Conservation (phyloP, 2,329 filamentous ascomycete species). For the Cercospora zeina region DNA sequence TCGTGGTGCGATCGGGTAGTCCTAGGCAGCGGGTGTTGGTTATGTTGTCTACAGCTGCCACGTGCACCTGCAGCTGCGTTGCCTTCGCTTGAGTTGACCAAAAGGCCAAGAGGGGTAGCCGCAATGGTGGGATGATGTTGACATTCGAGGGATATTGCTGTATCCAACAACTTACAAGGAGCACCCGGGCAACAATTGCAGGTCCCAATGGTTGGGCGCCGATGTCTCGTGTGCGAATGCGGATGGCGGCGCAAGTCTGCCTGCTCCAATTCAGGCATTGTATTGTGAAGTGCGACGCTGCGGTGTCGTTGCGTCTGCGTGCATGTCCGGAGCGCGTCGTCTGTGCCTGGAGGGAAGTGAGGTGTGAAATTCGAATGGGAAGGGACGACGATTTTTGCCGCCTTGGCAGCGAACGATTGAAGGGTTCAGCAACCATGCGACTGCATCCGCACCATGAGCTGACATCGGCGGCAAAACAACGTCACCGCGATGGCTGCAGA, state of each 20-base stretch:
- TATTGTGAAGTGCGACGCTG: too few species aligned
- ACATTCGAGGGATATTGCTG: neutral
- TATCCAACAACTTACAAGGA: neutral
- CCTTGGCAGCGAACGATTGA: neutral
- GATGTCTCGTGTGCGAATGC: neutral
- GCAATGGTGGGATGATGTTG: neutral
- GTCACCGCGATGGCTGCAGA: slow-evolving; percentile 6
- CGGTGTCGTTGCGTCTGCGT: too few species aligned
- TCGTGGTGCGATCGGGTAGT: neutral
- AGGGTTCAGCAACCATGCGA: neutral
- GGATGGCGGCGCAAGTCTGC: neutral
- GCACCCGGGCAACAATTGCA: neutral
- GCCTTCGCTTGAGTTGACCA: neutral
- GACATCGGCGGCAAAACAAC: neutral
- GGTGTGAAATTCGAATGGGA: neutral
- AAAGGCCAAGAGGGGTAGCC: neutral
- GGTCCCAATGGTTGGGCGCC: neutral
- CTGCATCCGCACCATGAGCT: neutral
- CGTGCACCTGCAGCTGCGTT: neutral
- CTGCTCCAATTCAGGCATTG: too few species aligned
- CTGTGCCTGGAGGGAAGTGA: neutral
- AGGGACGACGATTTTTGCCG: neutral
- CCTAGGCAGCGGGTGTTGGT: too few species aligned
- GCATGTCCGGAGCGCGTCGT: too few species aligned
- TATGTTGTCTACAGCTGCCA: neutral